Base-by-base conservation (phyloP, 2,329 filamentous ascomycete genomes). In the Taxawa tesnikishii region DNA sequence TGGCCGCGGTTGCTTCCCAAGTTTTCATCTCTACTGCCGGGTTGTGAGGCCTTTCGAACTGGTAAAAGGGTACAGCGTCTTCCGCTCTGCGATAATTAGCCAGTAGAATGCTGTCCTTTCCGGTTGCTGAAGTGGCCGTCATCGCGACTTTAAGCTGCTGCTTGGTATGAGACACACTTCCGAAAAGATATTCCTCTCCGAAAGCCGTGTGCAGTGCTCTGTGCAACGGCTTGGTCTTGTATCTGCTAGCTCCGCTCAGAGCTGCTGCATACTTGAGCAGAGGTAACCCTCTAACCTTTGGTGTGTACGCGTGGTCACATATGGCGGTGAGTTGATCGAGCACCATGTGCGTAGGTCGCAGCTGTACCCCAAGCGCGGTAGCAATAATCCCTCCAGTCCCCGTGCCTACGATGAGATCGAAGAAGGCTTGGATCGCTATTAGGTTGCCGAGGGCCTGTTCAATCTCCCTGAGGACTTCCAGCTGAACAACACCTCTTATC, bases 1-100 rank as follows among this genome's bases (percentile, higher is more conserved):
- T 66, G 5, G 67, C 67, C 11, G 67, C 56, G 3, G 64, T 56
- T 12, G 65, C 63, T 52, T 72, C 60, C 63, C 67, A 70, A 4
- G 63, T 57, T 39, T 61, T 63, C 15, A 66, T 33, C 38, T 65
- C 62, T 26, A 49, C 44, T 3, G 50, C 38, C 1, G 49, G 46
- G 17, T 53, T 47, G 27, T 63, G 57, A 5, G 53, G 54, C 12
- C 59, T 39, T 26, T 58, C 51, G 37, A 65, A 61, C 11, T 46
- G 43, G 39, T 61, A 62, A n/a, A 37, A 36, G 10, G 44, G 49
- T 36, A 32, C 28, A 1, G 42, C 16, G 28, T 43, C 45, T 31
- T 50, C 45, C 11, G 46, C 41, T 21, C 59, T 51, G 31, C 60
- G 60, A 41, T 68, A 68, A 41, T 63, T 67, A 8, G 59, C 52